These are phyloP conservation scores for Phytopythium cucurbitacearum DNA, from an alignment of 352 stramenopile genomes.

Conservation along the genomic window DNA sequence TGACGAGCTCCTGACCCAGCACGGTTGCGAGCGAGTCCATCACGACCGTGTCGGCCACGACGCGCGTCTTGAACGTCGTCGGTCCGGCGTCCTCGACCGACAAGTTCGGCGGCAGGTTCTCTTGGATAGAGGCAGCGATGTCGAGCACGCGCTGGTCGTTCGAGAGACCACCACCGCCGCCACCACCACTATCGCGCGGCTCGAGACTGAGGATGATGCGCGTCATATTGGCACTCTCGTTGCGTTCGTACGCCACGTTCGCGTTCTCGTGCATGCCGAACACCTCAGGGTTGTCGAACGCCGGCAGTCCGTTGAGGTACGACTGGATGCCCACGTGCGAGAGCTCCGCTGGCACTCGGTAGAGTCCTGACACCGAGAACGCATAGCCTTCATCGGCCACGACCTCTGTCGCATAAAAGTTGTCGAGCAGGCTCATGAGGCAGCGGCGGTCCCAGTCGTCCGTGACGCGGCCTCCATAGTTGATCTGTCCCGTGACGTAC, in stretches of 20 bases:
- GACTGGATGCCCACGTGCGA: conserved; percentile 47
- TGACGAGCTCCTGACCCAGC: conserved; percentile 91
- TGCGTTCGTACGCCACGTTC: conserved; percentile 92
- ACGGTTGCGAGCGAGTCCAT: conserved; percentile 93
- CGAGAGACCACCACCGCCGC: conserved; percentile 56
- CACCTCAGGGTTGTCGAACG: conserved; percentile 89
- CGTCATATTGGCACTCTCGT: conserved; percentile 88
- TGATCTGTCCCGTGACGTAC: conserved; percentile 94
- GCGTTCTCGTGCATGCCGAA: conserved; percentile 97
- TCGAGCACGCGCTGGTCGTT: conserved; percentile 87
- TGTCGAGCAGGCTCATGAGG: conserved; percentile 91
- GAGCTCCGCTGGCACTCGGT: conserved; percentile 72
- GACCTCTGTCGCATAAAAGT: conserved; percentile 88
- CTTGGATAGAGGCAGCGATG: conserved; percentile 62
- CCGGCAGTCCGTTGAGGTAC: conserved; percentile 84
- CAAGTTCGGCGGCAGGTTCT: conserved; percentile 53
- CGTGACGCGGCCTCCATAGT: conserved; percentile 95
- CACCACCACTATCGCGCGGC: conserved; percentile 52
- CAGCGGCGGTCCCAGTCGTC: conserved; percentile 94
- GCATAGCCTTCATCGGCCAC: conserved; percentile 56
- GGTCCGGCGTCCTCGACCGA: conserved; percentile 83
- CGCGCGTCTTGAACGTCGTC: conserved; percentile 90
- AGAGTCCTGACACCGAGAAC: conserved; percentile 88
- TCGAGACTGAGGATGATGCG: conserved; percentile 88
- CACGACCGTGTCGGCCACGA: conserved; percentile 70